phyloP scores from a whole-genome alignment of 225 moss, liverwort and hornwort species.

The Marchantia polymorpha region DNA sequence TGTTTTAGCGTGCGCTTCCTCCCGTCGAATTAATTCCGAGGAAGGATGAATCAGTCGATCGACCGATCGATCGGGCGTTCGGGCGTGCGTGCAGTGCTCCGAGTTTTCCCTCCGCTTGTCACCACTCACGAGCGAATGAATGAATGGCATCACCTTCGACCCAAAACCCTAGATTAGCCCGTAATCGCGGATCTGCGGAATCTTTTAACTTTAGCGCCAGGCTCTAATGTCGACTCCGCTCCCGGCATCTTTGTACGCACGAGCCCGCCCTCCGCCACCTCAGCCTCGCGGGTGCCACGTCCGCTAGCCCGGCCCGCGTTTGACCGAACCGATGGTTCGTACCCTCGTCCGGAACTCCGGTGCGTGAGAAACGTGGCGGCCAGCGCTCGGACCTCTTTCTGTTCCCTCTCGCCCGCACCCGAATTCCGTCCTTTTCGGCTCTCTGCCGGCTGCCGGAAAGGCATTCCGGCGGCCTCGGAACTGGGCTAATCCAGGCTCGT shows the following conservation, averaged over 20 bases:
- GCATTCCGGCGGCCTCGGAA: too few relatives aligned
- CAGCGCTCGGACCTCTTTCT: too few relatives aligned
- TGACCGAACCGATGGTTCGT: background rate
- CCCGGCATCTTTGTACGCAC: background rate
- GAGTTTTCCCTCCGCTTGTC: background rate
- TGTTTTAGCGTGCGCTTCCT: background rate
- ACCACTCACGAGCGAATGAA: background rate
- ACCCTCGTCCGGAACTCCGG: too few relatives aligned
- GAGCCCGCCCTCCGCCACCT: background rate
- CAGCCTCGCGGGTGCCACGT: background rate
- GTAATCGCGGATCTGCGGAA: conserved; percentile 8
- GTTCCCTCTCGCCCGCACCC: too few relatives aligned
- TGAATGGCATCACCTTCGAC: background rate
- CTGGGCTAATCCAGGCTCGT: too few relatives aligned
- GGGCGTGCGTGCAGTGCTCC: too few relatives aligned
- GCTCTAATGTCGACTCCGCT: background rate
- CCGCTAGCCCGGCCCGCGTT: background rate
- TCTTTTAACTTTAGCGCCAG: background rate
- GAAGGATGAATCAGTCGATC: too few relatives aligned
- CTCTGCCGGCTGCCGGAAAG: too few relatives aligned
- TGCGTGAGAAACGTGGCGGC: too few relatives aligned
- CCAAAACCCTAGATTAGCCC: conserved; percentile 18
- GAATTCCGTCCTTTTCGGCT: too few relatives aligned
- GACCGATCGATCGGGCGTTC: background rate
- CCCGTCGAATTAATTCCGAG: background rate